A percentile compares a stretch with the other conserved stretches of the same genome.
Evolutionary conservation across 192 early-diverging fungal genomes (phyloP).

Genomic region (Backusella psychrophila): DNA sequence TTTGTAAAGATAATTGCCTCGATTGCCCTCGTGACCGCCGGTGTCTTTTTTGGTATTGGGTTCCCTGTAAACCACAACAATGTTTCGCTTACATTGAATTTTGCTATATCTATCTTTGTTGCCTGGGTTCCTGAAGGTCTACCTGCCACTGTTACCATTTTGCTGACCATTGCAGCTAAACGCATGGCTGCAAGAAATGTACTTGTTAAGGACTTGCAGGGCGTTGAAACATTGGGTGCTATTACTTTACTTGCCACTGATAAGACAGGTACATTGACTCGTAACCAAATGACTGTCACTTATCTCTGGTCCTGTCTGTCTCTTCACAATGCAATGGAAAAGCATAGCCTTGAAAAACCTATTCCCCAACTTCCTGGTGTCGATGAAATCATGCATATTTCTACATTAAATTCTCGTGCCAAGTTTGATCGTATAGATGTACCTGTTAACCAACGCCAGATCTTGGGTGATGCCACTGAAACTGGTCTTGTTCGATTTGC

Average conservation of each 20-base stretch:
- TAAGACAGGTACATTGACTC: conserved; percentile 96
- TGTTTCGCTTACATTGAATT: conserved; percentile 74
- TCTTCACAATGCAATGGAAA: conserved; percentile 58
- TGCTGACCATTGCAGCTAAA: conserved; percentile 94
- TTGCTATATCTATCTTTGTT: conserved; percentile 88
- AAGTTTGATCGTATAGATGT: conserved; percentile 90
- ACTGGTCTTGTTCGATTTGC: conserved; percentile 87
- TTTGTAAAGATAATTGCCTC: conserved; percentile 88
- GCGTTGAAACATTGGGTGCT: conserved; percentile 96
- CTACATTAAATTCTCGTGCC: conserved; percentile 81
- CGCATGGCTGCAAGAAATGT: conserved; percentile 89
- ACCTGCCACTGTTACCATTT: conserved; percentile 90
- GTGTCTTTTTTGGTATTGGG: conserved; percentile 83
- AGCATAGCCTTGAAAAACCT: conserved; percentile 28
- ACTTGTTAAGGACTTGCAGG: conserved; percentile 93
- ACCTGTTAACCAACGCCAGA: conserved; percentile 75
- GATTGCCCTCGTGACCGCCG: conserved; percentile 71
- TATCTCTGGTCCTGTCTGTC: conserved; percentile 82
- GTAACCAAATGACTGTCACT: conserved; percentile 96
- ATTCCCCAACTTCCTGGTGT: conserved; percentile 55
- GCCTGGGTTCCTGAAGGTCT: conserved; percentile 95
- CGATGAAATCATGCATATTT: conserved; percentile 76
- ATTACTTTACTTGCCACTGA: conserved; percentile 96
- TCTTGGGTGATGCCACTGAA: conserved; percentile 95
- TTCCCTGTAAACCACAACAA: conserved; percentile 56